A percentile compares a stretch with the other conserved stretches of the same genome.
phyloP scores from a whole-genome alignment of 2,329 filamentous ascomycete genomes.

The Colletotrichum viniferum region DNA sequence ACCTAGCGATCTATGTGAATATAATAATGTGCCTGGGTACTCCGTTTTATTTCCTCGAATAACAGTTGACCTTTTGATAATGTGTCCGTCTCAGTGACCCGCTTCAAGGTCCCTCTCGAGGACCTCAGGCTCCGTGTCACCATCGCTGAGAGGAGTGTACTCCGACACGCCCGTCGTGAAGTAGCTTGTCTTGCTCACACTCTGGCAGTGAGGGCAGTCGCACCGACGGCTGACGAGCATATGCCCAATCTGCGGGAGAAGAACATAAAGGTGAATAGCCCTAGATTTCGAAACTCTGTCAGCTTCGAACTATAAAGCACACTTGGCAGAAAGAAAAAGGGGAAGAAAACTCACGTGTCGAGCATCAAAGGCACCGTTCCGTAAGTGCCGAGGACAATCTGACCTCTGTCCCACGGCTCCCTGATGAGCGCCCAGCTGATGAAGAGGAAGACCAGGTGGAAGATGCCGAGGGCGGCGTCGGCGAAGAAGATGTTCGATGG shows the following conservation, averaged over 20 bases:
- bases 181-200: not conserved
- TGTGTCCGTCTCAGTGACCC: not conserved
- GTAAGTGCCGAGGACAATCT: slow-evolving; percentile 22
- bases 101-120: not conserved
- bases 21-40: no score
- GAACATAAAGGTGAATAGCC: slow-evolving; percentile 25
- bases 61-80: no score
- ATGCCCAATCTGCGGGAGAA: slow-evolving; percentile 31
- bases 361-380: slow-evolving; percentile 24
- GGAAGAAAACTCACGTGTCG: slow-evolving; percentile 6
- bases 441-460: slow-evolving; percentile 19
- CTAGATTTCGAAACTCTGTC: not conserved
- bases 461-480: slow-evolving; percentile 9
- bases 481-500: slow-evolving; percentile 21
- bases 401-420: not conserved
- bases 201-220: slow-evolving; percentile 7
- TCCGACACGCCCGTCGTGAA: slow-evolving; percentile 1
- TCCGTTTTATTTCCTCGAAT: no score
- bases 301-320: not conserved
- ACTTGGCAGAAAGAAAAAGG: rapidly evolving
- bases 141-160: slow-evolving; percentile 9
- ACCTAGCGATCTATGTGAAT: no score
- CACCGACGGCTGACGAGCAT: not conserved
- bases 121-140: not conserved
- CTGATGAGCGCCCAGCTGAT: slow-evolving; percentile 18